A percentile compares a stretch with the other conserved stretches of the same genome.
Evolutionary conservation across 1,284 basidiomycete genomes (phyloP).

Genomic region (Moniliophthora roreri): DNA sequence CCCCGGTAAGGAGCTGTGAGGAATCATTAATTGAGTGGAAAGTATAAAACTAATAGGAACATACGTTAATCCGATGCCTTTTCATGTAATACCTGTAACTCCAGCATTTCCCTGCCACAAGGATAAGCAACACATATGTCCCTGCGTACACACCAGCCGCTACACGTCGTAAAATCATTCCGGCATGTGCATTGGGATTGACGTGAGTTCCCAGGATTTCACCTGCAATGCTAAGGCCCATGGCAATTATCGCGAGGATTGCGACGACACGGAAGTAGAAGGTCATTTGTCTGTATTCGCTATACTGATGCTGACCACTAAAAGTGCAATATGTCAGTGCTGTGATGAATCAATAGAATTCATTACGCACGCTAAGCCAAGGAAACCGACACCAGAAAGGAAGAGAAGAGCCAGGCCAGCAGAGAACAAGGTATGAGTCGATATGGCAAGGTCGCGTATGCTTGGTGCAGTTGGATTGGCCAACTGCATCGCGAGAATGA

Average conservation of each 20-base stretch:
- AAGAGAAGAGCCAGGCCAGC: slow-evolving; percentile 54
- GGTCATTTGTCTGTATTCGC: slow-evolving; percentile 39
- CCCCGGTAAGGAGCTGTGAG: slow-evolving; percentile 48
- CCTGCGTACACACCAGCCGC: slow-evolving; percentile 50
- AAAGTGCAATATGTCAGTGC: not conserved
- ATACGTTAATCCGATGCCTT: slow-evolving; percentile 48
- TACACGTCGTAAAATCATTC: slow-evolving; percentile 44
- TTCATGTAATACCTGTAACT: slow-evolving; percentile 44
- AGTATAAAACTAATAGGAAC: not conserved
- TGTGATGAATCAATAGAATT: not conserved
- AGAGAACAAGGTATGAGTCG: slow-evolving; percentile 55
- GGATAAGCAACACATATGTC: slow-evolving; percentile 43
- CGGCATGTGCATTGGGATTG: slow-evolving; percentile 26
- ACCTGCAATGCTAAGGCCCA: slow-evolving; percentile 55
- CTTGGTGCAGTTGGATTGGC: slow-evolving; percentile 23
- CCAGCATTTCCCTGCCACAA: slow-evolving; percentile 48
- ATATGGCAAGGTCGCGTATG: slow-evolving; percentile 43
- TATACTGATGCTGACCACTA: slow-evolving; percentile 47
- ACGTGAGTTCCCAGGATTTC: slow-evolving; percentile 38
- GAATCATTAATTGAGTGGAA: slow-evolving; percentile 13
- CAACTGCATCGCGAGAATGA: slow-evolving; percentile 53
- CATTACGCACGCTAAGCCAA: slow-evolving; percentile 56
- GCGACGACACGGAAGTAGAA: slow-evolving; percentile 39
- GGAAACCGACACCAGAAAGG: slow-evolving; percentile 55
- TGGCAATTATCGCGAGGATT: slow-evolving; percentile 40